Evolutionary conservation across 441 rosid genomes (phyloP).

Genomic region (Kokia cookei): DNA sequence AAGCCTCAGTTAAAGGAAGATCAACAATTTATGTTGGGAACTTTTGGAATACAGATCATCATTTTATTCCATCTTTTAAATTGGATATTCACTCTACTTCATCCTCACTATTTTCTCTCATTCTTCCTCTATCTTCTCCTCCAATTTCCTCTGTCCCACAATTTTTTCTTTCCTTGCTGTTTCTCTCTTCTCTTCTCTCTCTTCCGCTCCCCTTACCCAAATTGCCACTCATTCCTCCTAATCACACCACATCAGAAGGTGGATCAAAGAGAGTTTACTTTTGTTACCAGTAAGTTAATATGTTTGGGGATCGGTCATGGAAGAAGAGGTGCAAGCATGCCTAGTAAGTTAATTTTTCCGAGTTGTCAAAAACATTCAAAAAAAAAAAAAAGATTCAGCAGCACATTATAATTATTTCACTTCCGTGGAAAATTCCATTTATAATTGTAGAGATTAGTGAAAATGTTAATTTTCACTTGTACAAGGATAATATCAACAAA

Average conservation of each 20-base stretch:
- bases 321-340: not conserved
- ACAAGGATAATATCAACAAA: slow-evolving; percentile 30
- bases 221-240: not conserved
- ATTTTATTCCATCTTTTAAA: not conserved
- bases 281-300: not conserved
- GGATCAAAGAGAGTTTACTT: not conserved
- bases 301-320: not conserved
- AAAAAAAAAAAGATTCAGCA: not conserved
- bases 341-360: not conserved
- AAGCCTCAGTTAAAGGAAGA: not conserved
- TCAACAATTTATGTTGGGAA: not conserved
- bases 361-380: not conserved
- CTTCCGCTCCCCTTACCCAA: not conserved
- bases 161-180: not conserved
- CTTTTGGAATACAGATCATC: not conserved
- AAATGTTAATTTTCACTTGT: not conserved
- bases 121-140: not conserved
- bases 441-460: too few species aligned
- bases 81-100: not conserved
- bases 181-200: not conserved
- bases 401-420: too few species aligned
- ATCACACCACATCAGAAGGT: not conserved
- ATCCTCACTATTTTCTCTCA: not conserved
- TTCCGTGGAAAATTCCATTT: too few species aligned
- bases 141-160: not conserved